Percentiles rank a stretch among this genome's conserved stretches.
These are phyloP conservation scores for Kwoniella newhampshirensis DNA, from an alignment of 768 basidiomycete species.

Conservation along the genomic window DNA sequence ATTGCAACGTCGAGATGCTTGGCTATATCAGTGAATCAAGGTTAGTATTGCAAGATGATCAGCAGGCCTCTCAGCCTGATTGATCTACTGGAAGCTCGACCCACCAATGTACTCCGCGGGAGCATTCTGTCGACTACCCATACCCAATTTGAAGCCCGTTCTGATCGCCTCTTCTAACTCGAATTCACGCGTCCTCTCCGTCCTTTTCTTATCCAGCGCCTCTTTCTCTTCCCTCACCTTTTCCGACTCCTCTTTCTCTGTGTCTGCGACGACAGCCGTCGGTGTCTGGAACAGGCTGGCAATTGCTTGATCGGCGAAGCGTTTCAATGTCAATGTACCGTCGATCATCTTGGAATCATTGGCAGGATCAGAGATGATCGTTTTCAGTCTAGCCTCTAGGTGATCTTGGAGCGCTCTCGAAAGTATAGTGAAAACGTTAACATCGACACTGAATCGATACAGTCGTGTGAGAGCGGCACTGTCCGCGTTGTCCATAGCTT, in stretches of 20 bases:
- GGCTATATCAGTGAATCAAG: conserved; percentile 56
- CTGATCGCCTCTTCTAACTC: conserved; percentile 46
- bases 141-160: conserved; percentile 45
- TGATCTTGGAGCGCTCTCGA: conserved; percentile 33
- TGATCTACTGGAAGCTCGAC: conserved; percentile 11
- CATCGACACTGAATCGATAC: conserved; percentile 36
- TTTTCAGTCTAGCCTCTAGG: conserved; percentile 39
- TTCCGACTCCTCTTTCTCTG: conserved; percentile 5
- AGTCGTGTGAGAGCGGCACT: conserved; percentile 26
- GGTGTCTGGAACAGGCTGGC: conserved; percentile 24
- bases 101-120: conserved; percentile 53
- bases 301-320: conserved; percentile 43
- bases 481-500: conserved; percentile 45
- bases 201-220: background rate
- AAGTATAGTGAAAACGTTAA: conserved; percentile 33
- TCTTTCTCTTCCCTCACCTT: conserved; percentile 11
- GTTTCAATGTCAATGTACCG: conserved; percentile 40
- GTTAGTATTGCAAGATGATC: background rate
- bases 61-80: background rate
- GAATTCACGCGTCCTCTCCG: conserved; percentile 20
- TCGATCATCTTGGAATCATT: conserved; percentile 52
- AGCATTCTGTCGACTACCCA: conserved; percentile 50
- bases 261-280: background rate
- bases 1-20: conserved; percentile 83
- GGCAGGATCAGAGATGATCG: conserved; percentile 46